Conservation (phyloP, 768 basidiomycete genomes). For the Lactifluus volemus region DNA sequence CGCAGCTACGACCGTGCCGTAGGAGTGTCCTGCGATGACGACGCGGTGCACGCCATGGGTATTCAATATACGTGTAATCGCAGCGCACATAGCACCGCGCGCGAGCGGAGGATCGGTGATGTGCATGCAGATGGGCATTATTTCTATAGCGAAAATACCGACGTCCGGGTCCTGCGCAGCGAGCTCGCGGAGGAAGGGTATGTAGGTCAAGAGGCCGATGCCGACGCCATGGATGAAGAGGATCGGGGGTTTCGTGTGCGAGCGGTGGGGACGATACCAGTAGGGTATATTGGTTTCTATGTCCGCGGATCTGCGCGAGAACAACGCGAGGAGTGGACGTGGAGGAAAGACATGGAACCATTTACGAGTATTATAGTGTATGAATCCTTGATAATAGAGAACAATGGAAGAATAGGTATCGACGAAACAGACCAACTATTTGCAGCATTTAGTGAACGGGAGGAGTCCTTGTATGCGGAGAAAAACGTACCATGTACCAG, state of each 20-base stretch:
- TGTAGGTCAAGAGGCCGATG: conserved; percentile 54
- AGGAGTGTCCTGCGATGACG: conserved; percentile 50
- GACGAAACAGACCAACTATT: conserved; percentile 44
- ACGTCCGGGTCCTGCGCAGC: conserved; percentile 37
- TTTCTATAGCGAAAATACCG: conserved; percentile 52
- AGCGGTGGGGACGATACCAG: conserved; percentile 44
- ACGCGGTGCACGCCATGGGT: conserved; percentile 32
- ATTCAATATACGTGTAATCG: conserved; percentile 38
- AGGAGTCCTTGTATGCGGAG: background rate
- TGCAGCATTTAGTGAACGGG: background rate
- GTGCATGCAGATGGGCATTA: conserved; percentile 51
- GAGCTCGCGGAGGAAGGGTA: conserved; percentile 42
- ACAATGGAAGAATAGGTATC: conserved; percentile 38
- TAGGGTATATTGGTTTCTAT: conserved; percentile 29
- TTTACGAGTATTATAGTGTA: conserved; percentile 36
- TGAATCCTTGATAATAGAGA: conserved; percentile 40
- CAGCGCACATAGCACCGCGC: conserved; percentile 32
- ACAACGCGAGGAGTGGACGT: conserved; percentile 34
- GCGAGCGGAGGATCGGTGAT: conserved; percentile 46
- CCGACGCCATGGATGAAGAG: conserved; percentile 68
- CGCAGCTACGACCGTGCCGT: conserved; percentile 49
- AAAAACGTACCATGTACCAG: conserved; percentile 46
- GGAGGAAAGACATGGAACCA: conserved; percentile 44
- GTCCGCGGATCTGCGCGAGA: conserved; percentile 34
- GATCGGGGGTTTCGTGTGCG: conserved; percentile 39